Evolutionary conservation across 805 yeast species (phyloP), one percentile per base, ranked within the genome.

Genomic region (Metschnikowia sp.): DNA sequence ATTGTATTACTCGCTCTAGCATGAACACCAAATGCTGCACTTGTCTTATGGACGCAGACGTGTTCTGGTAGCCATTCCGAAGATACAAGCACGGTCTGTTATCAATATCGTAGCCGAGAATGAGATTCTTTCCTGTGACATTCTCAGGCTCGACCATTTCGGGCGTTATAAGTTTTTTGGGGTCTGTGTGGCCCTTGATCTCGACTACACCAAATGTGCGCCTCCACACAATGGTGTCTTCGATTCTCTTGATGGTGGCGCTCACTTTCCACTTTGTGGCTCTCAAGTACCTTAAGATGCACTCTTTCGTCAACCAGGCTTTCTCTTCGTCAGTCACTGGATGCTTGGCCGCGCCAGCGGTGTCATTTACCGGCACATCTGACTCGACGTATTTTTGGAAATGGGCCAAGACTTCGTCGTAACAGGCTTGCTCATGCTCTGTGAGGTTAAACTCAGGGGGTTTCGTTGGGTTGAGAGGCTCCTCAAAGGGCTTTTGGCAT

Each of bases 11-110:
- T 30, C 72, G 57, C 54, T 80, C 84, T 58, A 79, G 66, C 83
- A 79, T 79, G 59, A 71, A 79, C 13, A 80, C 79, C 57, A 80
- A 63, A 50, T 76, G 82, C 52, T 79, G 81, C 2, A 80, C 82
- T 53, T 80, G 84, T 49, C 72, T 69, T 31, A 74, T 66, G 2
- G 79, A 68, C 0, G 82, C 70, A 40, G 74, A 64, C 2, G 84
- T 80, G 55, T 79, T 80, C 52, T 80, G 83, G 50, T 76, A 71
- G 15, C 83, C 84, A 51, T 75, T 76, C 40, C 76, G 69, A 60
- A 79, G 68, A 51, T 74, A 78, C 36, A 78, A 63, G 47, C 82
- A 68, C 1, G 83, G 83, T 49, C 83, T 67, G 49, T 76, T 72
- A 40, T 77, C 77, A 43, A 70, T 68, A 58, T 80, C 84, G 56